Base-by-base conservation (phyloP, 306 rosid species). In the Oxytropis ochrocephala region DNA sequence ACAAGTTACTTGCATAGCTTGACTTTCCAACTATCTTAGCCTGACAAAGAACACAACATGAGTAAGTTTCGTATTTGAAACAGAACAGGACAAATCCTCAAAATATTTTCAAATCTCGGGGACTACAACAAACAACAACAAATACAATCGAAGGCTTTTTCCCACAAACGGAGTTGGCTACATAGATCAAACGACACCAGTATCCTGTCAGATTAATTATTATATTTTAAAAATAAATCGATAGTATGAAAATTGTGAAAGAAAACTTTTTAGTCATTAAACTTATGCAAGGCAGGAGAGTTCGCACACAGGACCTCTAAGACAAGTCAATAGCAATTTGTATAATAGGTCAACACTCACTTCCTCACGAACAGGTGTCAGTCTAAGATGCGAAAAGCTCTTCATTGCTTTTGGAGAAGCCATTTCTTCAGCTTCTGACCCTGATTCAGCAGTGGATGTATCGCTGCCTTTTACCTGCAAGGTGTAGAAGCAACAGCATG, bases 311-410 rank as follows among this genome's bases (percentile, higher is more conserved):
- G 59, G 48, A 33, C 64, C 33, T 32, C 17, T 8, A 19, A 19
- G 43, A 73, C 58, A 47, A 68, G 17, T 16, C 48, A 46, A 68
- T 19, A 55, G 60, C 47, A 54, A 47, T 12, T 67, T 81, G 17
- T 18, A 33, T 41, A 74, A 51, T 67, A 73, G 77, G 56, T 24
- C 6, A 76, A 56, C 67, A 84, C 89, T 68, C 81, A 94, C 99
- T 81, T 94, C 99, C 87, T 94, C 99, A 3, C 95, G 97, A 79
- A 94, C 99, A 76, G 99, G 99, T 70, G 99, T 94, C 91, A 94
- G 75, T 62, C 87, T 91, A 67, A 94, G 95, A 76, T 94, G 89
- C 35, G 99, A 84, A 75, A 84, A 91, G 75, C 58, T 85, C 85
- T 85, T 90, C 71, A 74, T 72, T 29, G 91, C 92, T 84, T 94